Evolutionary conservation across 1,284 basidiomycete genomes (phyloP).

Genomic region (Takashimella koratensis): DNA sequence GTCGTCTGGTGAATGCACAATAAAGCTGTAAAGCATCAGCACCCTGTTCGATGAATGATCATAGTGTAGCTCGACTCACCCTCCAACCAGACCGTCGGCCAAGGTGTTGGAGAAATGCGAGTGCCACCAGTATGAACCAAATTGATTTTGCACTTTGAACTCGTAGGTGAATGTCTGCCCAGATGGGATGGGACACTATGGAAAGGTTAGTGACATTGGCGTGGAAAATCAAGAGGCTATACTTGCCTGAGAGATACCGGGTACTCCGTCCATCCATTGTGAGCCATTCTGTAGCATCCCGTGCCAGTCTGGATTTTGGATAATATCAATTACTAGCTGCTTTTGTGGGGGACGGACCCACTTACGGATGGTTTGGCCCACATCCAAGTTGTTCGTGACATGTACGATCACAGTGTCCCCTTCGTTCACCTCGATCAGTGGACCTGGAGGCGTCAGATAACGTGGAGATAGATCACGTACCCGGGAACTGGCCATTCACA

Average conservation of each 20-base stretch:
- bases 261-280: constrained; percentile 31
- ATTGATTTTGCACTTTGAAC: constrained; percentile 26
- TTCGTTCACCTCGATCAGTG: constrained; percentile 34
- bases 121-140: constrained; percentile 38
- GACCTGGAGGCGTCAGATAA: too few species aligned
- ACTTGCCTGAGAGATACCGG: constrained; percentile 30
- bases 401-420: constrained; percentile 30
- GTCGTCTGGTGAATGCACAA: constrained; percentile 30
- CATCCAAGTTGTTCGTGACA: constrained; percentile 26
- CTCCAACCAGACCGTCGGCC: constrained; percentile 32
- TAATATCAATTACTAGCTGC: too few species aligned
- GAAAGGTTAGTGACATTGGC: too few species aligned
- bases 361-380: constrained; percentile 21
- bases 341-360: too few species aligned
- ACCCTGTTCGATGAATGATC: too few species aligned
- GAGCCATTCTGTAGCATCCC: constrained; percentile 32
- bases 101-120: constrained; percentile 32
- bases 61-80: too few species aligned
- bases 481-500: constrained; percentile 15
- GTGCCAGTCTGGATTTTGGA: too few species aligned
- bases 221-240: too few species aligned
- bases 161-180: constrained; percentile 54
- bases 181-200: constrained; percentile 57
- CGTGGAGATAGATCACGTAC: too few species aligned
- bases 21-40: too few species aligned